Percentiles rank a stretch among this genome's conserved stretches.
Conservation (phyloP, 148 eudicot genomes). For the Fagopyrum homotropicum region DNA sequence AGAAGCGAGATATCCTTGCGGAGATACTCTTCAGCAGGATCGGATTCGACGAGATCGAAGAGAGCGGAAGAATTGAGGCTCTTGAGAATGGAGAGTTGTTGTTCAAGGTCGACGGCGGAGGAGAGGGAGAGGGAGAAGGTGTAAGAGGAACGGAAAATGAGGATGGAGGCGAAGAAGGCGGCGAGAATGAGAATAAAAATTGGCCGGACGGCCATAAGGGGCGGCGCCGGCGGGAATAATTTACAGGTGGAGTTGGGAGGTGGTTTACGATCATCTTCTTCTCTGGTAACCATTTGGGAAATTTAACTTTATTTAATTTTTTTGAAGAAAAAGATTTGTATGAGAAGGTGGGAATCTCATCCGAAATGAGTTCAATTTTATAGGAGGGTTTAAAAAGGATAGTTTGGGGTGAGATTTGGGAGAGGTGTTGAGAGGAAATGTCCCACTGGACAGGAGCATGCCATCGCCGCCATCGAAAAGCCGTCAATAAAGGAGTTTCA, state of each 20-base stretch:
- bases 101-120: constrained; percentile 27
- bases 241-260: not conserved
- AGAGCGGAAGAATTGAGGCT: constrained; percentile 26
- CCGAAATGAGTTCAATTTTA: not conserved
- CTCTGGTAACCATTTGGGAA: not conserved
- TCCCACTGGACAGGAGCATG: not conserved
- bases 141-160: not conserved
- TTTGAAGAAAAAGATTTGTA: not conserved
- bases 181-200: not conserved
- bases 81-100: constrained; percentile 19
- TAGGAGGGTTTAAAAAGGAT: not conserved
- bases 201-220: not conserved
- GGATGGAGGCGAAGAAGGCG: not conserved
- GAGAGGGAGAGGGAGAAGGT: not conserved
- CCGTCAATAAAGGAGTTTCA: too few relatives aligned
- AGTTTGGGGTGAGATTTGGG: constrained; percentile 5
- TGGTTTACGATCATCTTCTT: not conserved
- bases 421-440: not conserved
- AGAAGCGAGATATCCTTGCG: constrained; percentile 22
- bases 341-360: not conserved
- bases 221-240: too few relatives aligned
- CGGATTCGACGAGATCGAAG: not conserved
- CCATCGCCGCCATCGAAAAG: not conserved
- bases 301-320: too few relatives aligned
- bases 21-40: not conserved